Evolutionary conservation across 805 yeast genomes (phyloP).

Genomic region (Monosporozyma unispora): DNA sequence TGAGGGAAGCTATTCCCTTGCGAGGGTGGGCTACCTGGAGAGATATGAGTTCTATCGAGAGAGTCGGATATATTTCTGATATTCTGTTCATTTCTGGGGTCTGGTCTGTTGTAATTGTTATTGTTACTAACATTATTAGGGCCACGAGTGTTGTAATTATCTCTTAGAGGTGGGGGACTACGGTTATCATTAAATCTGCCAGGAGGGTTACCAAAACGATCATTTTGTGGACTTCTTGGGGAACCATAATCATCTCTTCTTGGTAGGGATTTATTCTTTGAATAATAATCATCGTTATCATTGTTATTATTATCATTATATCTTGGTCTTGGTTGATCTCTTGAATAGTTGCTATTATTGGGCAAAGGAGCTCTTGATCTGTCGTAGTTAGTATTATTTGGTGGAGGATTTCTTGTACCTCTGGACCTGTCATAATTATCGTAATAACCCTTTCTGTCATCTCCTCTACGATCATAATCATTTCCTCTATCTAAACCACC

Average conservation of each 20-base stretch:
- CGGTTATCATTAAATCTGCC: neutral
- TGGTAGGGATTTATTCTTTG: neutral
- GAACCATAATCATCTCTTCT: neutral
- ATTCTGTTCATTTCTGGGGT: neutral
- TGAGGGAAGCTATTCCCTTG: neutral
- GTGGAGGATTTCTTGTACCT: too few relatives aligned
- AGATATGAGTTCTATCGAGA: neutral
- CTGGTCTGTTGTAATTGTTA: neutral
- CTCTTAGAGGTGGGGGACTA: neutral
- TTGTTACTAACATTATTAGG: neutral
- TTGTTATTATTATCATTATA: neutral
- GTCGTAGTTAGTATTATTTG: neutral
- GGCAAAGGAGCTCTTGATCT: neutral
- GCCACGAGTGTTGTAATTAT: neutral
- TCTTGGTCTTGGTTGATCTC: neutral
- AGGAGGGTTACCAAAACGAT: neutral
- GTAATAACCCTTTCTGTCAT: too few relatives aligned
- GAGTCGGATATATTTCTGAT: neutral
- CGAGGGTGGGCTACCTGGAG: neutral
- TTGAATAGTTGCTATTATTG: neutral
- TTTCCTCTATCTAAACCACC: conserved; percentile 7
- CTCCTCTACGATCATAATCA: conserved; percentile 10
- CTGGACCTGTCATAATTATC: conserved; percentile 3
- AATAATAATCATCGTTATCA: neutral
- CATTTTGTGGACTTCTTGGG: neutral